Evolutionary conservation across 2,329 filamentous ascomycete species (phyloP).

Genomic region (Epichloe aotearoae): DNA sequence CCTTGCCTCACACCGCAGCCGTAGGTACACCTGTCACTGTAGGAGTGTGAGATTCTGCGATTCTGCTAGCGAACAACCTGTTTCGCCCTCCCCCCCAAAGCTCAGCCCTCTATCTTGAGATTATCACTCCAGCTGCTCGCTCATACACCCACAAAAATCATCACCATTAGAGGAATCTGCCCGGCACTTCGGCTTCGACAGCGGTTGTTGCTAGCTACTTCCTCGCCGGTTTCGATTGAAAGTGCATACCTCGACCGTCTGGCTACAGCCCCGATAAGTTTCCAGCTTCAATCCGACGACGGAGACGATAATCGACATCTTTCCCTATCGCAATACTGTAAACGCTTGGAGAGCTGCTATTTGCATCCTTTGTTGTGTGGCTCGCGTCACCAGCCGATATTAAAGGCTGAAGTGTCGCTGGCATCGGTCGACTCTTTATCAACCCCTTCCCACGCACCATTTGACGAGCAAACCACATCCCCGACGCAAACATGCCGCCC

Average conservation of each 20-base stretch:
- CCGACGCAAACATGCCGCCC: slow-evolving; percentile 26
- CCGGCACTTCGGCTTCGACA: not conserved
- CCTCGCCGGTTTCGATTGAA: not conserved
- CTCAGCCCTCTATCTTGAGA: not conserved
- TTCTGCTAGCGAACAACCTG: not conserved
- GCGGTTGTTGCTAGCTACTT: not conserved
- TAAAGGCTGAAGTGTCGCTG: not conserved
- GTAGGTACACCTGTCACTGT: no score
- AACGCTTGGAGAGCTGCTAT: not conserved
- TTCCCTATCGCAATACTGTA: not conserved
- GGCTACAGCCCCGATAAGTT: not conserved
- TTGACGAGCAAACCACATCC: not conserved
- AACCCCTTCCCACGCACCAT: not conserved
- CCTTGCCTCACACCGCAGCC: no score
- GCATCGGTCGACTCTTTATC: not conserved
- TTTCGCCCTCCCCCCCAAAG: not conserved
- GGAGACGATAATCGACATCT: not conserved
- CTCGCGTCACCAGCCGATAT: not conserved
- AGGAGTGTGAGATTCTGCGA: not conserved
- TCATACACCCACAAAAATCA: not conserved
- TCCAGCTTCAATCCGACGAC: not conserved
- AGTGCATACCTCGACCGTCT: not conserved
- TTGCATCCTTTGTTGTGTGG: not conserved
- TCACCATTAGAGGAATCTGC: not conserved
- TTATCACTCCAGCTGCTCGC: not conserved